Conservation (phyloP, 805 yeast species). For the Yarrowia deformans region DNA sequence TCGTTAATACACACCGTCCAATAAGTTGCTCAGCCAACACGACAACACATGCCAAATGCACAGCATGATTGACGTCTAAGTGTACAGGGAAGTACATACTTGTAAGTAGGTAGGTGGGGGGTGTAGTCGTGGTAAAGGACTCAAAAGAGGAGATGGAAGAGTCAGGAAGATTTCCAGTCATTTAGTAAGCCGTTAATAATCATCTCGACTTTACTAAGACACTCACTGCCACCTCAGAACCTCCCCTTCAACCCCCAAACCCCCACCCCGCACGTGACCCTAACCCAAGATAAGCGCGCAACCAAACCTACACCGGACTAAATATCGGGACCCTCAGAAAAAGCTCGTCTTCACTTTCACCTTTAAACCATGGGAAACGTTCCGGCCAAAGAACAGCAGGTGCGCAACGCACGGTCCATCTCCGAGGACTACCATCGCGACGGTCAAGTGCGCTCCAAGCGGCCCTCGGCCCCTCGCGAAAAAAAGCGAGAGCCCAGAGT, state of each 20-base stretch:
- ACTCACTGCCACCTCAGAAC: too few relatives aligned
- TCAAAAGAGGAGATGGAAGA: too few relatives aligned
- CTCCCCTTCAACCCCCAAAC: not conserved
- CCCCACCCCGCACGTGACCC: slow-evolving; percentile 35
- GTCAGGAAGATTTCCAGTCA: too few relatives aligned
- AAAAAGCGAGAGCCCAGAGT: slow-evolving; percentile 34
- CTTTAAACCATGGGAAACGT: slow-evolving; percentile 32
- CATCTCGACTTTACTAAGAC: too few relatives aligned
- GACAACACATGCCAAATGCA: slow-evolving; percentile 31
- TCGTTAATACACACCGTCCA: not conserved
- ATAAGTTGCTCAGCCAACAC: slow-evolving; percentile 3
- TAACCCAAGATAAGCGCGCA: slow-evolving; percentile 37
- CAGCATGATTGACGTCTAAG: not conserved
- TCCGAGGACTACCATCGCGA: slow-evolving; percentile 29
- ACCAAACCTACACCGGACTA: slow-evolving; percentile 13
- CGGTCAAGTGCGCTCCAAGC: not conserved
- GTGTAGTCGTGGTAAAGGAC: too few relatives aligned
- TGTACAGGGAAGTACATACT: too few relatives aligned
- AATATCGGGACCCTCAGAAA: not conserved
- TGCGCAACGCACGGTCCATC: slow-evolving; percentile 25
- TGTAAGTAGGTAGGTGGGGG: too few relatives aligned
- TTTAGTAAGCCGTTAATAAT: too few relatives aligned
- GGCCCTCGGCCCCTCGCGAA: slow-evolving; percentile 13
- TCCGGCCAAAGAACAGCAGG: slow-evolving; percentile 29
- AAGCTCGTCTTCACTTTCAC: slow-evolving; percentile 4